Percentiles rank a stretch among this genome's conserved stretches.
Evolutionary conservation across 192 early-diverging fungal genomes (phyloP).

Genomic region (Backusella circina): DNA sequence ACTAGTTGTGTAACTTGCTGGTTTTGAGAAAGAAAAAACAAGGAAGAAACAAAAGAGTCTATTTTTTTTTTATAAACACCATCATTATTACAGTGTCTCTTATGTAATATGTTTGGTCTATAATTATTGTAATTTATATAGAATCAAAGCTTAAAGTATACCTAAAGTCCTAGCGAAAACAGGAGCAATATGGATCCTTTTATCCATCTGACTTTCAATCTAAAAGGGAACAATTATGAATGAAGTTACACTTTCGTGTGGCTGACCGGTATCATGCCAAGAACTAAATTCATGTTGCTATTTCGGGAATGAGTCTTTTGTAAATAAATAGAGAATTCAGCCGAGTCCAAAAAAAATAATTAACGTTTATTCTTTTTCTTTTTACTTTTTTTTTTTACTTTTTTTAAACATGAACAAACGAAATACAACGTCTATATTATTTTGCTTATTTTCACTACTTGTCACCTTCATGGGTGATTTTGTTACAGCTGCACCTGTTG

Average conservation of each 20-base stretch:
- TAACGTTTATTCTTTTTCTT: conserved; percentile 4
- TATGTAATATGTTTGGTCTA: not conserved
- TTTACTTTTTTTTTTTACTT: not conserved
- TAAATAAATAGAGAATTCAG: not conserved
- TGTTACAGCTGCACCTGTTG: conserved; percentile 11
- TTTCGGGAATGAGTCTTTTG: not conserved
- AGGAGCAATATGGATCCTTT: not conserved
- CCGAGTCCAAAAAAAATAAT: not conserved
- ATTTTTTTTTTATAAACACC: not conserved
- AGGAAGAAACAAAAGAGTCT: not conserved
- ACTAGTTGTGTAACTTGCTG: not conserved
- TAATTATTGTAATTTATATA: not conserved
- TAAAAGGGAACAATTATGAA: not conserved
- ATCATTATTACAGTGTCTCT: not conserved
- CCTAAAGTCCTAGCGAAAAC: not conserved
- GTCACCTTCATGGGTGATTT: conserved; percentile 1
- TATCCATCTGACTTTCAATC: not conserved
- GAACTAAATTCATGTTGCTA: not conserved
- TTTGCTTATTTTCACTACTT: not conserved
- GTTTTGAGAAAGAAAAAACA: not conserved
- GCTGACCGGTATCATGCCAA: not conserved
- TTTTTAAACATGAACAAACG: not conserved
- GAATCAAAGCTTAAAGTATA: not conserved
- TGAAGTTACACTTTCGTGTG: not conserved
- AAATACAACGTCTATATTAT: not conserved